These are phyloP conservation scores for Chrysanthemum seticuspe DNA, from an alignment of 129 eudicot species.

Conservation along the genomic window DNA sequence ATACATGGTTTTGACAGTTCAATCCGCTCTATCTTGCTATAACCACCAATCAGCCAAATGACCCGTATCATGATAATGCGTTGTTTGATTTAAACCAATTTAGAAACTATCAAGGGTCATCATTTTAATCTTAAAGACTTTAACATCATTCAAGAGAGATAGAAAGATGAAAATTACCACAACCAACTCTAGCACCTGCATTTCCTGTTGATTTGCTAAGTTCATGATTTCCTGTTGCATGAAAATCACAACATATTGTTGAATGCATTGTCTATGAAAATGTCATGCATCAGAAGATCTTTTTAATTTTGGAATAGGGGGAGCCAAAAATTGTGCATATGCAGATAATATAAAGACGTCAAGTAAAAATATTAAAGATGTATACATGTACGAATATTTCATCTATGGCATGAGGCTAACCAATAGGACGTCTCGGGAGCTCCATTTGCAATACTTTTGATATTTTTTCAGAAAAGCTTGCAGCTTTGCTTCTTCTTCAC, in stretches of 20 bases:
- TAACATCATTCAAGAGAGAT: not conserved
- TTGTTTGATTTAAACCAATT: not conserved
- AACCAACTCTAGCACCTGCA: slow-evolving; percentile 98
- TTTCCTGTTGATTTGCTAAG: slow-evolving; percentile 96
- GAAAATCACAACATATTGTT: not conserved
- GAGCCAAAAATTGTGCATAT: too few relatives aligned
- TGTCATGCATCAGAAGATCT: not conserved
- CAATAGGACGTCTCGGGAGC: too few relatives aligned
- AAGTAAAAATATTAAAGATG: too few relatives aligned
- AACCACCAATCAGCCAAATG: not conserved
- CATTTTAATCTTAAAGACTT: not conserved
- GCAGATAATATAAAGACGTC: too few relatives aligned
- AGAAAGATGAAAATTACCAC: slow-evolving; percentile 57
- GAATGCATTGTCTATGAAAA: slow-evolving; percentile 2
- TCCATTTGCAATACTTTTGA: too few relatives aligned
- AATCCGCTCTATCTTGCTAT: not conserved
- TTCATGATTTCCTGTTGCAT: slow-evolving; percentile 82
- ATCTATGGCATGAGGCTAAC: too few relatives aligned
- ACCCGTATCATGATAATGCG: not conserved
- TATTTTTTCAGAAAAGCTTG: too few relatives aligned
- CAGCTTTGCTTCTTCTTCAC: too few relatives aligned
- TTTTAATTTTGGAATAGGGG: too few relatives aligned
- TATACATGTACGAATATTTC: too few relatives aligned
- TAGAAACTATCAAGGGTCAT: not conserved
- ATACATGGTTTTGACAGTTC: too few relatives aligned